A percentile compares a stretch with the other conserved stretches of the same genome.
Conservation (phyloP, 257 asterid genomes). For the Cinchona pubescens region DNA sequence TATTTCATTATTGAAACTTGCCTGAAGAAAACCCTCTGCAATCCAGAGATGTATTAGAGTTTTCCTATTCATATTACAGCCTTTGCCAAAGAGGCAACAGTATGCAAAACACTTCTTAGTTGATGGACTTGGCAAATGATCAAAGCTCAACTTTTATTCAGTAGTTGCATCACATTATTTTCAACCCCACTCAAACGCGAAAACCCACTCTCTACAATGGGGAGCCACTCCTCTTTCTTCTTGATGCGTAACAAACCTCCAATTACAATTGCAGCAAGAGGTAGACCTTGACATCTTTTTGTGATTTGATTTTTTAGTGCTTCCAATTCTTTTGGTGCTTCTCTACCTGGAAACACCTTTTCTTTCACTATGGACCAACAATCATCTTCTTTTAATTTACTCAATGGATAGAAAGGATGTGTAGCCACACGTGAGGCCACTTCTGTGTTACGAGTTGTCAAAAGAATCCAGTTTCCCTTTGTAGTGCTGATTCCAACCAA, state of each 20-base stretch:
- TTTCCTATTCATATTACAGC: not conserved
- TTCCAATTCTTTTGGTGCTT: too few species aligned
- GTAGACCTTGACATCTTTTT: too few species aligned
- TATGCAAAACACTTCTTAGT: constrained; percentile 32
- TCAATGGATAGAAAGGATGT: too few species aligned
- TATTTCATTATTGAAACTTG: not conserved
- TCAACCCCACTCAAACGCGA: constrained; percentile 2
- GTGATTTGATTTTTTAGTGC: too few species aligned
- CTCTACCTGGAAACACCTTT: too few species aligned
- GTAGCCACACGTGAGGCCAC: too few species aligned
- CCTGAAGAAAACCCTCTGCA: constrained; percentile 28
- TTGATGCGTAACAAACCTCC: constrained; percentile 20
- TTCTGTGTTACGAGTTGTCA: too few species aligned
- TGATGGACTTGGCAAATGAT: constrained; percentile 18
- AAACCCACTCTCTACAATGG: not conserved
- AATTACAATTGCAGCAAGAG: too few species aligned
- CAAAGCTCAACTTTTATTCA: constrained; percentile 30
- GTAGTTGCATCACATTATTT: not conserved
- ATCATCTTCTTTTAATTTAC: too few species aligned
- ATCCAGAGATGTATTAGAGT: constrained; percentile 22
- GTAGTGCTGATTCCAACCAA: too few species aligned
- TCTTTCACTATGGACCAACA: too few species aligned
- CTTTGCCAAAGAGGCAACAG: constrained; percentile 21
- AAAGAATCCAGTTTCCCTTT: too few species aligned
- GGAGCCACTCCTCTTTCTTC: constrained; percentile 22